Evolutionary conservation across 345 rosid genomes (phyloP).

Genomic region (Eucalyptus pauciflora): DNA sequence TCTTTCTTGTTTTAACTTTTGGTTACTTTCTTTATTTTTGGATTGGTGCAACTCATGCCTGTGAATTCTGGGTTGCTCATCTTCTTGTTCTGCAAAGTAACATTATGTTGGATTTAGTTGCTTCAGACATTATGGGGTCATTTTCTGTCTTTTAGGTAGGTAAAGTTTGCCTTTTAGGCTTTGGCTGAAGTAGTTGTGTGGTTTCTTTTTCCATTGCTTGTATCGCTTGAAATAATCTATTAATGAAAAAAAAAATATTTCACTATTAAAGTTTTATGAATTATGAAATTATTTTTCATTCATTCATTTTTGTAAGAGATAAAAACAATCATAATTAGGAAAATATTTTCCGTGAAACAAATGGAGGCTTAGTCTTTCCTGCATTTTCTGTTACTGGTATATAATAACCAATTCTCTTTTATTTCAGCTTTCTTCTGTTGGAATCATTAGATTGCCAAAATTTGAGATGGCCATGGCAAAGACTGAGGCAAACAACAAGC

Average conservation of each 20-base stretch:
- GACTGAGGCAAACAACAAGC: constrained; percentile 76
- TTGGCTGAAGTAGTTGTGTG: not conserved
- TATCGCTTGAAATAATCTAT: not conserved
- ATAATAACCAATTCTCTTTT: constrained; percentile 13
- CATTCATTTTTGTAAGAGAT: not conserved
- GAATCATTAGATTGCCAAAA: constrained; percentile 78
- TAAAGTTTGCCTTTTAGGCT: not conserved
- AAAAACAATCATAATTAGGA: not conserved
- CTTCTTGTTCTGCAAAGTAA: not conserved
- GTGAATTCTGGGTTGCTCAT: not conserved
- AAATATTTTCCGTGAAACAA: not conserved
- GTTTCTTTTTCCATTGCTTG: not conserved
- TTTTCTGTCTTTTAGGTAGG: not conserved
- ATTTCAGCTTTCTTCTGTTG: constrained; percentile 82
- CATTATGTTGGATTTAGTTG: not conserved
- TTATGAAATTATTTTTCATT: not conserved
- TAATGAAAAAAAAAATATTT: not conserved
- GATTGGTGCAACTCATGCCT: not conserved
- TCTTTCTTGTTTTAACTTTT: not conserved
- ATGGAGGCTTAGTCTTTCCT: not conserved
- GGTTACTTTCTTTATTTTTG: not conserved
- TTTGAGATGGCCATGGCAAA: constrained; percentile 95
- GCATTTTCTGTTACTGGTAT: not conserved
- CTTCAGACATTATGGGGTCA: not conserved
- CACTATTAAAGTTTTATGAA: not conserved